A percentile compares a stretch with the other conserved stretches of the same genome.
Evolutionary conservation across 116 monocot species (phyloP).

Genomic region (Phalaenopsis hybrid): DNA sequence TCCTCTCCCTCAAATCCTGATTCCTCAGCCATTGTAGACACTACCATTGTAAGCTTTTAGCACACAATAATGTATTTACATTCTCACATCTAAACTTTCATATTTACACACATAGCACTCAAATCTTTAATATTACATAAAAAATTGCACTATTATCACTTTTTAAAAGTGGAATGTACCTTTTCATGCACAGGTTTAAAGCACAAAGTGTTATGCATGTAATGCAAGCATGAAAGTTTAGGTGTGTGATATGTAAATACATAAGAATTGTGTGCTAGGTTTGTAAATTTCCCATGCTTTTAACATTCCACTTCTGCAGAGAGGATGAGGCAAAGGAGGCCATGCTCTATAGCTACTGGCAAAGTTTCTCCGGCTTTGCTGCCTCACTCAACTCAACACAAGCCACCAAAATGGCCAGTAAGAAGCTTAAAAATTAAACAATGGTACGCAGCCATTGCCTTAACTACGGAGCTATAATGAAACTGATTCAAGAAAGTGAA

Average conservation of each 20-base stretch:
- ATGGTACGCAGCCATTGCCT: not conserved
- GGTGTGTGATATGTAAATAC: too few relatives aligned
- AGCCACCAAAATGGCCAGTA: conserved; percentile 48
- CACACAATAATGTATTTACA: too few relatives aligned
- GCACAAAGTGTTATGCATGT: too few relatives aligned
- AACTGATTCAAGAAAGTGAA: not conserved
- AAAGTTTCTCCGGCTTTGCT: conserved; percentile 76
- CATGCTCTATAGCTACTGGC: conserved; percentile 61
- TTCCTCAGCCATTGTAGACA: not conserved
- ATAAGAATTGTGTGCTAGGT: too few relatives aligned
- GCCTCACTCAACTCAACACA: conserved; percentile 61
- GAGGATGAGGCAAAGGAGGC: conserved; percentile 53
- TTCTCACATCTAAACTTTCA: too few relatives aligned
- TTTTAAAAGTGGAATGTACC: too few relatives aligned
- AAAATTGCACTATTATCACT: too few relatives aligned
- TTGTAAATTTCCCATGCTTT: not conserved
- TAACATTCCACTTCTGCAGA: conserved; percentile 16
- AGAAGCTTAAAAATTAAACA: conserved; percentile 3
- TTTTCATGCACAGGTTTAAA: too few relatives aligned
- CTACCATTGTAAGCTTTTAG: not conserved
- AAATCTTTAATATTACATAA: too few relatives aligned
- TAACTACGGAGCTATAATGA: not conserved
- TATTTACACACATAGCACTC: too few relatives aligned
- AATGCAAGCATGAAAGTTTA: too few relatives aligned
- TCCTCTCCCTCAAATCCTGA: not conserved